Conservation (phyloP, 176 grass and related monocot species). For the Juncus inflexus region DNA sequence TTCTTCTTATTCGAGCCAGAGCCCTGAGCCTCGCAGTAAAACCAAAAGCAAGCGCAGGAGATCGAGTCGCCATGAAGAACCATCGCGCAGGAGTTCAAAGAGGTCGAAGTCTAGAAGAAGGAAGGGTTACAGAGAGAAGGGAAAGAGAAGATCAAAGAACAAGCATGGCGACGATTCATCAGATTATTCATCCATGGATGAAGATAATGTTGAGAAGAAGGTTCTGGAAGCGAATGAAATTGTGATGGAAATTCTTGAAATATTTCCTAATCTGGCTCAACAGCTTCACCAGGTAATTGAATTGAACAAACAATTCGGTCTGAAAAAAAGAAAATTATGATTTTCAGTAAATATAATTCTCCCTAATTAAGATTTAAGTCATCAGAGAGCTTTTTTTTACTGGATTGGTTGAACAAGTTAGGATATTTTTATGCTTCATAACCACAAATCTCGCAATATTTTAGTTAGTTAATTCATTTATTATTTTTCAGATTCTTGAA, state of each 20-base stretch:
- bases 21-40: constrained; percentile 33
- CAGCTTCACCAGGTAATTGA: constrained; percentile 60
- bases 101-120: constrained; percentile 15
- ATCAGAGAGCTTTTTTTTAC: neutral
- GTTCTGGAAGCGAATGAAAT: constrained; percentile 52
- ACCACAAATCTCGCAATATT: neutral
- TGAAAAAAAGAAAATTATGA: neutral
- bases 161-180: constrained; percentile 15
- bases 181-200: constrained; percentile 26
- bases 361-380: neutral
- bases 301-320: neutral
- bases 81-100: constrained; percentile 9
- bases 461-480: neutral
- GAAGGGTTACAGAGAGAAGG: constrained; percentile 26
- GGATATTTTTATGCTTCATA: neutral
- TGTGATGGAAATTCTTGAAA: constrained; percentile 42
- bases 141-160: constrained; percentile 19
- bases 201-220: constrained; percentile 23
- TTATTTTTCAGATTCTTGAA: constrained; percentile 73
- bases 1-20: constrained; percentile 33
- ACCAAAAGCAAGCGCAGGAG: constrained; percentile 25
- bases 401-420: neutral
- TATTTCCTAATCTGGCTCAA: constrained; percentile 43
- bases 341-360: neutral
- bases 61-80: constrained; percentile 10